Base-by-base conservation (phyloP, 345 rosid genomes). In the Eucalyptus victrix region DNA sequence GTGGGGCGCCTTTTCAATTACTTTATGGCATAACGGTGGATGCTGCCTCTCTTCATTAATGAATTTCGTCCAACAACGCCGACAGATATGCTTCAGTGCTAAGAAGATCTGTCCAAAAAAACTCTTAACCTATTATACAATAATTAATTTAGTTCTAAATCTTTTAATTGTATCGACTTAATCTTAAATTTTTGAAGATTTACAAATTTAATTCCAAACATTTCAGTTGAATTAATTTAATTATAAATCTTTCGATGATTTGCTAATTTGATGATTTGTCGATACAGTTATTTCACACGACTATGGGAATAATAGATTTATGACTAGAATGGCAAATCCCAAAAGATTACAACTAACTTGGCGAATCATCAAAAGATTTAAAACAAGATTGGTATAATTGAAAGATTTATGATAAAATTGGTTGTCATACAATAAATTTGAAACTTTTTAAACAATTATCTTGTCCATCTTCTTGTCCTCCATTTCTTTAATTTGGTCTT, bases 391-490 rank as follows among this genome's bases (percentile, higher is more conserved):
- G 6, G 2, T 2, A 24, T 10, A 56, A 23, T 56, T 56, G 1
- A 56, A 56, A 10, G 13, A 19, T 56, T 56, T 1, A 56, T 24
- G 30, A 56, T 9, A 5, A 23, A 23, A 56, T 24, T 56, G 62
- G 6, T 0, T 24, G 12, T 23, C 3, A 1, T 56, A 9, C 5
- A 53, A 53, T 19, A 23, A 0, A 56, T 56, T 54, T 56, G 3
- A 24, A 24, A 24, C 30, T 24, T 24, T 56, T 56, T 24, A 11
- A 56, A 56, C 12, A 56, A 56, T 10, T 56, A 56, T 56, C 13
- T 4, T 1, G 0, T 56, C 62, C 62, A 56, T 12, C 6, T 1
- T 9, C 12, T 10, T 6, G 15, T 19, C 13, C 4, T 72, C 24
- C 81, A 34, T 72, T 37, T 72, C 15, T 37, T 72, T 6, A 19